Percentiles rank a stretch among this genome's conserved stretches.
These are phyloP conservation scores for Collybia sp. DNA, from an alignment of 768 basidiomycete species.

Conservation along the genomic window DNA sequence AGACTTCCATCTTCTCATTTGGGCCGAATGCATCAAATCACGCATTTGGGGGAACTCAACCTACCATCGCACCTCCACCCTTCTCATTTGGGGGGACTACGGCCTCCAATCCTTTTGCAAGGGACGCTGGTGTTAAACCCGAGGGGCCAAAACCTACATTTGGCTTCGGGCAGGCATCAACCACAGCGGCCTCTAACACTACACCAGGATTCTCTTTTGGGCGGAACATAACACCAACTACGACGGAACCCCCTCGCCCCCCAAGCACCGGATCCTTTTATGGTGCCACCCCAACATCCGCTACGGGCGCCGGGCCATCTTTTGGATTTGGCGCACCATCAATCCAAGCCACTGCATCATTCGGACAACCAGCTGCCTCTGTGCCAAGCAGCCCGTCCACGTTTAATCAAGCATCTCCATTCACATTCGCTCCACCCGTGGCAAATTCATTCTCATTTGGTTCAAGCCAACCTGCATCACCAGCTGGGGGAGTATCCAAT, in stretches of 20 bases:
- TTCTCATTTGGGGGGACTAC: constrained; percentile 39
- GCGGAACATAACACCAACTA: constrained; percentile 28
- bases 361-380: constrained; percentile 35
- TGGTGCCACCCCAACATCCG: constrained; percentile 39
- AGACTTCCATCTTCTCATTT: constrained; percentile 47
- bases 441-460: constrained; percentile 45
- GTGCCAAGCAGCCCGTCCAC: constrained; percentile 57
- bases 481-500: constrained; percentile 35
- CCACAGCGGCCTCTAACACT: constrained; percentile 1
- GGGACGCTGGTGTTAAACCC: constrained; percentile 32
- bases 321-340: constrained; percentile 42
- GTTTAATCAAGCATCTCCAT: constrained; percentile 42
- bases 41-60: constrained; percentile 22
- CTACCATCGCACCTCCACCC: constrained; percentile 18
- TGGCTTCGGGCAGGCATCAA: constrained; percentile 40
- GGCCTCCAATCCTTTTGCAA: constrained; percentile 42
- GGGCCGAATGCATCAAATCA: constrained; percentile 23
- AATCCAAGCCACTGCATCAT: constrained; percentile 34
- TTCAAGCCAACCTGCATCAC: constrained; percentile 55
- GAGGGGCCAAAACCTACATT: constrained; percentile 41
- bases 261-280: constrained; percentile 40
- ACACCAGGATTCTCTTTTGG: constrained; percentile 43
- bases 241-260: constrained; percentile 33
- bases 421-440: constrained; percentile 40
- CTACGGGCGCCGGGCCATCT: constrained; percentile 31